phyloP scores from a whole-genome alignment of 139 green algal genomes.

The Picocystis salinarum region DNA sequence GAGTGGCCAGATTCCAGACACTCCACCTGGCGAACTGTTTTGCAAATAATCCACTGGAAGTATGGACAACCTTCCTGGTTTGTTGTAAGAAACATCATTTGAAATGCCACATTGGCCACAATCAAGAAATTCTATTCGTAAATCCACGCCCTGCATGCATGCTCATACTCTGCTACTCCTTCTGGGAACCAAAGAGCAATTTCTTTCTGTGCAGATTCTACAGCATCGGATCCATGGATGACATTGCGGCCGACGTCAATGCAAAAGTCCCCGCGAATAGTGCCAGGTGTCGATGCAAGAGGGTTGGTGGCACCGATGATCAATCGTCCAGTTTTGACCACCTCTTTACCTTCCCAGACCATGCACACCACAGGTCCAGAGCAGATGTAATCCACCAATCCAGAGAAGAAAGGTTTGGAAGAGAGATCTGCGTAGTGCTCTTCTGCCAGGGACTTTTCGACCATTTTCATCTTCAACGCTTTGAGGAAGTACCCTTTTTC shows the following conservation, averaged over 20 bases:
- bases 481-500: conserved; percentile 54
- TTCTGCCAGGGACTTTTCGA: conserved; percentile 54
- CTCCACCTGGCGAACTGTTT: too few relatives aligned
- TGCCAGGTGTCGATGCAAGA: conserved; percentile 41
- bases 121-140: too few relatives aligned
- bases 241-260: conserved; percentile 61
- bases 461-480: conserved; percentile 67
- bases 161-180: conserved; percentile 25
- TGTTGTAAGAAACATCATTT: too few relatives aligned
- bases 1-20: too few relatives aligned
- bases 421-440: conserved; percentile 77
- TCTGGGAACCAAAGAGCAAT: conserved; percentile 93
- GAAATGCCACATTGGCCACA: too few relatives aligned
- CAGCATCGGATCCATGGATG: conserved; percentile 43
- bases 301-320: conserved; percentile 68
- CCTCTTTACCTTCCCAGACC: conserved; percentile 52
- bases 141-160: conserved; percentile 20
- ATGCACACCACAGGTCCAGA: conserved; percentile 74
- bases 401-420: conserved; percentile 68
- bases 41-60: too few relatives aligned
- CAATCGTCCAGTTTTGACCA: conserved; percentile 48
- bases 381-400: conserved; percentile 58
- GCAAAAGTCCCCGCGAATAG: conserved; percentile 53
- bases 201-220: conserved; percentile 81
- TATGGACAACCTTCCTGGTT: too few relatives aligned